A percentile compares a stretch with the other conserved stretches of the same genome.
Evolutionary conservation across 106 monocot genomes (phyloP).

Genomic region (Narthecium ossifragum): DNA sequence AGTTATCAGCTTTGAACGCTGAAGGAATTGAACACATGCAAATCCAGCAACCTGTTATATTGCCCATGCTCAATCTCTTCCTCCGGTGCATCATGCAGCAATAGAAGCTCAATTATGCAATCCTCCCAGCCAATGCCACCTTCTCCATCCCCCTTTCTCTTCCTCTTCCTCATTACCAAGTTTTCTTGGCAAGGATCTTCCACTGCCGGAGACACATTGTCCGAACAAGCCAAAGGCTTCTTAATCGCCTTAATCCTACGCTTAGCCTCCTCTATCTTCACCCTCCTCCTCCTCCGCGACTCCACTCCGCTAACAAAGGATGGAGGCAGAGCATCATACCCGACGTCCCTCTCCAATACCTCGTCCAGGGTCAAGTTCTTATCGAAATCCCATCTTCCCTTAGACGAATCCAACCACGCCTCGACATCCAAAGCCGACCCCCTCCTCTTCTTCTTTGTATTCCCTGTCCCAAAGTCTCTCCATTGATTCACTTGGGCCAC

Average conservation of each 20-base stretch:
- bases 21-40: constrained; percentile 60
- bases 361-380: constrained; percentile 32
- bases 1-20: neutral
- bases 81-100: constrained; percentile 63
- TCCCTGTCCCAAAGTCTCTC: constrained; percentile 12
- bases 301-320: constrained; percentile 57
- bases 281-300: constrained; percentile 42
- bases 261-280: constrained; percentile 58
- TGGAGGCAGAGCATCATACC: constrained; percentile 70
- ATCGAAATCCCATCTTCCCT: constrained; percentile 25
- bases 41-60: constrained; percentile 68
- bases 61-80: constrained; percentile 75
- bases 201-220: neutral
- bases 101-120: constrained; percentile 64
- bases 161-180: constrained; percentile 18
- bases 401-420: constrained; percentile 14
- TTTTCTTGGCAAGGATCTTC: constrained; percentile 1
- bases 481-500: constrained; percentile 9
- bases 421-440: constrained; percentile 23
- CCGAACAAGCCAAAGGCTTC: constrained; percentile 7
- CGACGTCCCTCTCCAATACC: constrained; percentile 47
- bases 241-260: constrained; percentile 42
- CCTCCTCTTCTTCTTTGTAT: constrained; percentile 27
- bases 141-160: constrained; percentile 1
- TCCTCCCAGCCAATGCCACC: constrained; percentile 76